Evolutionary conservation across 306 rosid genomes (phyloP), one percentile per base, ranked within the genome.

Genomic region (Lathyrus aphaca): DNA sequence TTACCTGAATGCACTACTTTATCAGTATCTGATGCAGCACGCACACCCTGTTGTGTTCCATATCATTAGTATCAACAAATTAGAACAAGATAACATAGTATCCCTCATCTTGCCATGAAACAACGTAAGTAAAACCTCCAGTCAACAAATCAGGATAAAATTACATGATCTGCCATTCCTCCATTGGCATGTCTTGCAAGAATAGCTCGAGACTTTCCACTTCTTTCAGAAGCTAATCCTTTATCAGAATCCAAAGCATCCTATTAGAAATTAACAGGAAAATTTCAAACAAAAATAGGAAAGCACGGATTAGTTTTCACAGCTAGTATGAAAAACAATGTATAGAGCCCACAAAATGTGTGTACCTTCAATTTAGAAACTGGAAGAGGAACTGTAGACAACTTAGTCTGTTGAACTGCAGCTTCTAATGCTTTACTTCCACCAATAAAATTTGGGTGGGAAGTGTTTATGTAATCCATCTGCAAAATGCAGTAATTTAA

Each of bases 381-480:
- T 13, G 90, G 73, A 19, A 82, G 46, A 68, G 92, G 29, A 67
- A 78, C 66, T 80, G 84, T 80, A 67, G 96, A 82, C 65, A 91
- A 79, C 72, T 76, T 86, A 59, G 76, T 82, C 74, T 87, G 98
- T 72, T 84, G 92, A 74, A 79, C 40, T 51, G 97, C 96, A 68
- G 49, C 42, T 79, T 91, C 99, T 60, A 87, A 74, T 13, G 99
- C 97, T 81, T 84, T 91, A 67, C 95, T 88, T 79, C 99, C 99
- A 62, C 99, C 99, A 83, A 94, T 73, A 87, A 94, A 94, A 82
- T 91, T 94, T 81, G 95, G 95, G 76, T 94, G 99, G 66, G 96
- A 94, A 68, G 99, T 91, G 75, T 94, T 94, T 73, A 94, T 91
- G 88, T 88, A 94, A 82, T 87, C 96, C 96, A 91, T 87, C 99